Percentiles rank a stretch among this genome's conserved stretches.
Conservation (phyloP, 2,329 filamentous ascomycete genomes). For the Ascochyta fabae region DNA sequence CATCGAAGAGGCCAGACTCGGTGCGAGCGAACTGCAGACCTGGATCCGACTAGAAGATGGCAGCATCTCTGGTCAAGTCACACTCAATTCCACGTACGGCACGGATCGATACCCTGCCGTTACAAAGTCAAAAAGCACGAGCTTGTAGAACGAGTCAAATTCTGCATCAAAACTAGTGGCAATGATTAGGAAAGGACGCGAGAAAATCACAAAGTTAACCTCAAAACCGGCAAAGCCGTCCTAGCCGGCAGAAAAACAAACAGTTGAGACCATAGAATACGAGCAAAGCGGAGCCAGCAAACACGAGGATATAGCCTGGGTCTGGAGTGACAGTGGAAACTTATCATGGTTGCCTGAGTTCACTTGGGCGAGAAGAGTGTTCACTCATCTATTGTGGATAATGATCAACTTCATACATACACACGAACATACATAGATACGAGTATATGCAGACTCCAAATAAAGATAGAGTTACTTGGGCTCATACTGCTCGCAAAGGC, state of each 20-base stretch:
- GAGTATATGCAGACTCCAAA: too few species aligned
- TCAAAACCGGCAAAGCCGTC: neutral
- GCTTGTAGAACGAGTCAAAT: conserved; percentile 1
- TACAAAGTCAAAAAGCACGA: conserved; percentile 5
- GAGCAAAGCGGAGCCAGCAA: too few species aligned
- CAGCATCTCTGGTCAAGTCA: conserved; percentile 58
- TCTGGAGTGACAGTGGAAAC: too few species aligned
- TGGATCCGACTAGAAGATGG: conserved; percentile 68
- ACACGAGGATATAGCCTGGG: too few species aligned
- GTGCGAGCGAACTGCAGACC: conserved; percentile 57
- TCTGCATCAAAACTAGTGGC: neutral
- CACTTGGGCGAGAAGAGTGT: too few species aligned
- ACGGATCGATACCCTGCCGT: conserved; percentile 58
- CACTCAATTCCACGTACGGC: conserved; percentile 66
- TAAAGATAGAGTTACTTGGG: too few species aligned
- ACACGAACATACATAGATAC: too few species aligned
- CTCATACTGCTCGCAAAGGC: neutral
- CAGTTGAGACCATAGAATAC: too few species aligned
- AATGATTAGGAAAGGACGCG: neutral
- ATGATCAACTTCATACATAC: too few species aligned
- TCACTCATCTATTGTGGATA: too few species aligned
- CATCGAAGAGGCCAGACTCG: conserved; percentile 54
- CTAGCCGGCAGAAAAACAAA: neutral
- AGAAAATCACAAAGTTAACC: neutral
- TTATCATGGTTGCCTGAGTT: too few species aligned